Percentiles rank a stretch among this genome's conserved stretches.
These are phyloP conservation scores for Arthroderma uncinatum DNA, from an alignment of 2,329 filamentous ascomycete species.

Conservation along the genomic window DNA sequence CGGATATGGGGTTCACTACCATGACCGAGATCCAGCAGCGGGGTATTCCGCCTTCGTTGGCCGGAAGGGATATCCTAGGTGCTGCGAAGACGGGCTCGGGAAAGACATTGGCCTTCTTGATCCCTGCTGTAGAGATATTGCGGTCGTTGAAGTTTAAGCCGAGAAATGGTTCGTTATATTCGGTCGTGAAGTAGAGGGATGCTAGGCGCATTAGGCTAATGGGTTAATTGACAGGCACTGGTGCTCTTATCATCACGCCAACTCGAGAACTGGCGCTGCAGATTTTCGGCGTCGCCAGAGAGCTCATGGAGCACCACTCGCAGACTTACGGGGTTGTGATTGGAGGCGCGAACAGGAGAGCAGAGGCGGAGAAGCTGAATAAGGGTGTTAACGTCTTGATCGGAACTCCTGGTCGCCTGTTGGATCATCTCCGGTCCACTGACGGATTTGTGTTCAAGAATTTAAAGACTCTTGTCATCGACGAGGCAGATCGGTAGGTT, in stretches of 20 bases:
- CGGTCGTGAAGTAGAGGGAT: not conserved
- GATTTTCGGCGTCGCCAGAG: slow-evolving; percentile 88
- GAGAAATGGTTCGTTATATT: slow-evolving; percentile 51
- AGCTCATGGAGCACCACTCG: slow-evolving; percentile 88
- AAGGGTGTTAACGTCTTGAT: slow-evolving; percentile 94
- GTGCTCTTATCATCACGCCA: slow-evolving; percentile 83
- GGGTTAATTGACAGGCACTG: slow-evolving; percentile 45
- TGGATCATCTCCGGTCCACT: slow-evolving; percentile 91
- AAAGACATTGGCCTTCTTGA: slow-evolving; percentile 90
- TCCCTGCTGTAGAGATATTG: slow-evolving; percentile 89
- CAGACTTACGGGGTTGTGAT: slow-evolving; percentile 94
- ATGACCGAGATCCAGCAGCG: slow-evolving; percentile 93
- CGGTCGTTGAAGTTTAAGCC: slow-evolving; percentile 86
- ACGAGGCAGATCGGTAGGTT: slow-evolving; percentile 69
- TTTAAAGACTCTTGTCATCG: slow-evolving; percentile 80
- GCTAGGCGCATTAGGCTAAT: not conserved
- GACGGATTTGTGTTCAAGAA: slow-evolving; percentile 86
- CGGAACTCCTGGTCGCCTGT: slow-evolving; percentile 79
- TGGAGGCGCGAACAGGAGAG: slow-evolving; percentile 79
- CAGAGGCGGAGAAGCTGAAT: slow-evolving; percentile 83
- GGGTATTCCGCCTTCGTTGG: slow-evolving; percentile 76
- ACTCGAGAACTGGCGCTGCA: slow-evolving; percentile 90
- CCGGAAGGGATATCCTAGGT: slow-evolving; percentile 83
- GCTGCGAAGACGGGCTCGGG: slow-evolving; percentile 93
- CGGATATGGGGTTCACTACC: slow-evolving; percentile 82